Evolutionary conservation across 805 yeast genomes (phyloP).

Genomic region (Kodamaea jinghongensis): DNA sequence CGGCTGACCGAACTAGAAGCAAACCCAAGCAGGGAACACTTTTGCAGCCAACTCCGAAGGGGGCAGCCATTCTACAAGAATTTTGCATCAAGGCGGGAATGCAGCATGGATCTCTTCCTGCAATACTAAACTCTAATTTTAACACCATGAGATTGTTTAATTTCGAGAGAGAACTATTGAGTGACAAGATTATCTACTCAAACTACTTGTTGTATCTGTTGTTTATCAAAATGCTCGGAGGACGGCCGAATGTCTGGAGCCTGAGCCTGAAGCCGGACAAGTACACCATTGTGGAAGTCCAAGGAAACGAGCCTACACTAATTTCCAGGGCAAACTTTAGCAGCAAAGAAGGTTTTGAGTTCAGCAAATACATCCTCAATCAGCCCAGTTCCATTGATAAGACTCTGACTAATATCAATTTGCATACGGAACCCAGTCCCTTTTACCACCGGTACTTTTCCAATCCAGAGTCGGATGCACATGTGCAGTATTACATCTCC

Average conservation of each 20-base stretch:
- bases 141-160: constrained; percentile 70
- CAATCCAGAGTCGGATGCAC: constrained; percentile 85
- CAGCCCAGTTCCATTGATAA: neutral
- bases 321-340: too few species aligned
- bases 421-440: constrained; percentile 44
- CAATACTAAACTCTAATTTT: constrained; percentile 51
- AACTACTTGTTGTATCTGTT: constrained; percentile 63
- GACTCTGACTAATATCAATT: neutral
- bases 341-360: too few species aligned
- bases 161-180: constrained; percentile 60
- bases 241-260: constrained; percentile 67
- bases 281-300: too few species aligned
- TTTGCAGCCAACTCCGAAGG: constrained; percentile 90
- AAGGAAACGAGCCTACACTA: too few species aligned
- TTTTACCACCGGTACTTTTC: constrained; percentile 75
- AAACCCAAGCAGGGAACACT: constrained; percentile 40
- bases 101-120: constrained; percentile 37
- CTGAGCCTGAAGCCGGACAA: constrained; percentile 51
- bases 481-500: constrained; percentile 73
- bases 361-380: too few species aligned
- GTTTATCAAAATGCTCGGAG: constrained; percentile 63
- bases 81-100: constrained; percentile 61
- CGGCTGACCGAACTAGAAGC: constrained; percentile 65
- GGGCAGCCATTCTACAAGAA: constrained; percentile 64
- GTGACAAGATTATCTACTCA: constrained; percentile 61